Conservation (phyloP, 2,329 filamentous ascomycete species). For the Gremmenia infestans region DNA sequence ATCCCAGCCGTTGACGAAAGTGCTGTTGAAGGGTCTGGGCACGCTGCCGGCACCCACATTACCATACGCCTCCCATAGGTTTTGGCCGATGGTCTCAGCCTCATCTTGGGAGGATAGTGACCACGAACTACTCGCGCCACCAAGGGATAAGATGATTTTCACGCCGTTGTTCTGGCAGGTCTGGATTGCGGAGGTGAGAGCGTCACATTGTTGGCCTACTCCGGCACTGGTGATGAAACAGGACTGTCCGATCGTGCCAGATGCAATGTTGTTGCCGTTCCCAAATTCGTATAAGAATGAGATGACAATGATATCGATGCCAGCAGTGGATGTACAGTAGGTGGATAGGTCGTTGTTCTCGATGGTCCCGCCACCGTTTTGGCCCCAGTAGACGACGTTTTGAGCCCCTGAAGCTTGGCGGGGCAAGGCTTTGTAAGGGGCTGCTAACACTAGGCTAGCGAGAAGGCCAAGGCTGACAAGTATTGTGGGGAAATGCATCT, state of each 20-base stretch:
- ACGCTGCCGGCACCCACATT: slow-evolving; percentile 31
- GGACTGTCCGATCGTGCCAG: slow-evolving; percentile 37
- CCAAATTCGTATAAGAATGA: slow-evolving; percentile 39
- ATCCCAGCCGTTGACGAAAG: slow-evolving; percentile 48
- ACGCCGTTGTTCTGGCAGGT: slow-evolving; percentile 39
- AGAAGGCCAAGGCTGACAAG: slow-evolving; percentile 3
- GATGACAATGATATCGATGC: slow-evolving; percentile 40
- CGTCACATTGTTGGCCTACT: slow-evolving; percentile 35
- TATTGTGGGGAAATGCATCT: slow-evolving; percentile 6
- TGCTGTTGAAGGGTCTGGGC: slow-evolving; percentile 42
- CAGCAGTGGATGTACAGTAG: slow-evolving; percentile 36
- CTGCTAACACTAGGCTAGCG: not conserved
- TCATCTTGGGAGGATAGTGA: slow-evolving; percentile 33
- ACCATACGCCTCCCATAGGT: slow-evolving; percentile 43
- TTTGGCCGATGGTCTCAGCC: slow-evolving; percentile 38
- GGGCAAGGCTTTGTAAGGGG: not conserved
- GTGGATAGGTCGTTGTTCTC: slow-evolving; percentile 31
- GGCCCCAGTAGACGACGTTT: slow-evolving; percentile 9
- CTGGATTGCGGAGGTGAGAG: slow-evolving; percentile 37
- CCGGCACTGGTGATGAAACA: slow-evolving; percentile 35
- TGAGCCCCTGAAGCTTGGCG: slow-evolving; percentile 7
- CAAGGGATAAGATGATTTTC: slow-evolving; percentile 42
- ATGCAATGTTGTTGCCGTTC: slow-evolving; percentile 33
- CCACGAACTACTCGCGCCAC: slow-evolving; percentile 37
- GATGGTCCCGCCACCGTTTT: slow-evolving; percentile 20